A percentile compares a stretch with the other conserved stretches of the same genome.
These are phyloP conservation scores for Salix exigua DNA, from an alignment of 345 rosid genomes.

Conservation along the genomic window DNA sequence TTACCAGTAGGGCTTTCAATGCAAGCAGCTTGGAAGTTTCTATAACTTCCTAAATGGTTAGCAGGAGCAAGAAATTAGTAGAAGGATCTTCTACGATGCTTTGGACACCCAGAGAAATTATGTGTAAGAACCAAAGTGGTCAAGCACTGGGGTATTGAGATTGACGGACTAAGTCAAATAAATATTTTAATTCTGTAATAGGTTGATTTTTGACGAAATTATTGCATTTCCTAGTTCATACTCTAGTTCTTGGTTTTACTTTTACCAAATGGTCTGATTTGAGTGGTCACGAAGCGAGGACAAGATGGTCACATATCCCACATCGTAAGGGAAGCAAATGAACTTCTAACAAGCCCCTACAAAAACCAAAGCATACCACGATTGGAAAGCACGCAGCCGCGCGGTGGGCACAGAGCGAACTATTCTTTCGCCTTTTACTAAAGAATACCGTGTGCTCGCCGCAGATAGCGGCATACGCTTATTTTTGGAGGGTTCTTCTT, in stretches of 20 bases:
- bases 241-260: neutral
- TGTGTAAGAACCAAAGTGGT: neutral
- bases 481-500: neutral
- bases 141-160: too few species aligned
- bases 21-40: slow-evolving; percentile 48
- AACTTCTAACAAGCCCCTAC: neutral
- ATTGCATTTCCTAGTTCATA: neutral
- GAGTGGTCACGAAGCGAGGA: neutral
- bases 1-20: slow-evolving; percentile 46
- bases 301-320: neutral
- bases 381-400: neutral
- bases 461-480: slow-evolving; percentile 23
- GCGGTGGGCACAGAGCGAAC: slow-evolving; percentile 48
- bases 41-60: slow-evolving; percentile 38
- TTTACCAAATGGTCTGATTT: neutral
- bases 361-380: fast-evolving
- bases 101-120: neutral
- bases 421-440: slow-evolving; percentile 62
- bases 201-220: neutral
- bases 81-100: neutral
- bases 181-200: neutral
- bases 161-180: neutral
- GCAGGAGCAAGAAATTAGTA: neutral
- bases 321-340: fast-evolving
- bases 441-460: slow-evolving; percentile 46